A percentile compares a stretch with the other conserved stretches of the same genome.
Conservation (phyloP, 805 yeast genomes). For the Wickerhamomyces xylosicus region DNA sequence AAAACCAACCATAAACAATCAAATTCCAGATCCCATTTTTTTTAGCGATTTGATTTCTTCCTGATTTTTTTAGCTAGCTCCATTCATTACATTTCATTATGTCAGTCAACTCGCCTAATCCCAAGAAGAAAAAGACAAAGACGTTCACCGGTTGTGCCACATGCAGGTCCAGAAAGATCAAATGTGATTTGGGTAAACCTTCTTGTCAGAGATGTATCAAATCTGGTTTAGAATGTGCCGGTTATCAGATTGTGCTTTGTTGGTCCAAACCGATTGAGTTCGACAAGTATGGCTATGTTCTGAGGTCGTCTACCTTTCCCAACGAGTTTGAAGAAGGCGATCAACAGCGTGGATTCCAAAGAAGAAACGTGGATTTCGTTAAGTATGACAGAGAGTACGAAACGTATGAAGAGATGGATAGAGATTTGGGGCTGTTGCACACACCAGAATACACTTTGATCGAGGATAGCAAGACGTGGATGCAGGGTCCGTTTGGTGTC, state of each 20-base stretch:
- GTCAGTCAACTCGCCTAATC: no score
- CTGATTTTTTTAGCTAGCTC: no score
- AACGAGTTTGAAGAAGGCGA: slow-evolving; percentile 14
- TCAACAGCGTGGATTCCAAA: slow-evolving; percentile 45
- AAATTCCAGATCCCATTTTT: no score
- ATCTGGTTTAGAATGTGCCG: slow-evolving; percentile 63
- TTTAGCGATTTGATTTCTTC: no score
- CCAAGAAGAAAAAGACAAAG: slow-evolving; percentile 37
- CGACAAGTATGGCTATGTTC: slow-evolving; percentile 33
- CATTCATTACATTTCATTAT: no score
- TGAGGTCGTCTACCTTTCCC: slow-evolving; percentile 10
- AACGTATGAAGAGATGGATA: slow-evolving; percentile 78
- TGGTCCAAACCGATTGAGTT: slow-evolving; percentile 55
- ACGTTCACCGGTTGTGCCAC: slow-evolving; percentile 87
- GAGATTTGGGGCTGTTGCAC: slow-evolving; percentile 48
- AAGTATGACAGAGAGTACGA: slow-evolving; percentile 56
- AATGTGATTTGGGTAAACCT: slow-evolving; percentile 70
- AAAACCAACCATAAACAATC: no score
- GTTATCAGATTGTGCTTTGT: slow-evolving; percentile 70
- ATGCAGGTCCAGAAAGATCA: slow-evolving; percentile 69
- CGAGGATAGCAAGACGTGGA: slow-evolving; percentile 34
- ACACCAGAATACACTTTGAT: slow-evolving; percentile 32
- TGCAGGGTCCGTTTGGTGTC: slow-evolving; percentile 77
- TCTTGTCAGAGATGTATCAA: slow-evolving; percentile 60
- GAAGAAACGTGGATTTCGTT: slow-evolving; percentile 69